Conservation (phyloP, 2,329 filamentous ascomycete genomes). For the Alternaria hordeiaustralica region DNA sequence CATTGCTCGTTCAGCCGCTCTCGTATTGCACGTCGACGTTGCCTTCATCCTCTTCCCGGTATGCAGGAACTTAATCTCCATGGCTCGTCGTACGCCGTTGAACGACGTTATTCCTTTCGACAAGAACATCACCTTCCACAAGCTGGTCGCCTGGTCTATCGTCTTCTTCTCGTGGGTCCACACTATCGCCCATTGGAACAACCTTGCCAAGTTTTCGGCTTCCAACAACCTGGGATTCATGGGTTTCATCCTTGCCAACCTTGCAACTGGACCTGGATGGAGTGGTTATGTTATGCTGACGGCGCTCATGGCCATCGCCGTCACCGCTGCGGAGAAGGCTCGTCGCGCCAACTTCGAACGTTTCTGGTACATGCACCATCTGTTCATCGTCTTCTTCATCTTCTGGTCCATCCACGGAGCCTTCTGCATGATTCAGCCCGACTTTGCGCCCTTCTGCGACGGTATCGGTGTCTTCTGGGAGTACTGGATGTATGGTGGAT, state of each 20-base stretch:
- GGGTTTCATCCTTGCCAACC: slow-evolving; percentile 78
- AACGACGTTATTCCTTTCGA: slow-evolving; percentile 89
- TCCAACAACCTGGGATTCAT: slow-evolving; percentile 79
- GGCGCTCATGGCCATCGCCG: slow-evolving; percentile 77
- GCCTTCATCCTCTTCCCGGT: slow-evolving; percentile 81
- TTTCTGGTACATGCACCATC: slow-evolving; percentile 90
- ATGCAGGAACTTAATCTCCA: slow-evolving; percentile 82
- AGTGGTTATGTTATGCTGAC: slow-evolving; percentile 85
- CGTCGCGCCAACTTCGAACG: slow-evolving; percentile 83
- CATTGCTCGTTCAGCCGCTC: slow-evolving; percentile 75
- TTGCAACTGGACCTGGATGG: slow-evolving; percentile 82
- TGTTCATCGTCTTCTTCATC: slow-evolving; percentile 87
- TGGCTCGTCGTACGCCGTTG: slow-evolving; percentile 78
- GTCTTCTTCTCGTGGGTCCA: slow-evolving; percentile 89
- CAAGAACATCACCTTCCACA: slow-evolving; percentile 90
- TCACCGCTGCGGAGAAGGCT: slow-evolving; percentile 78
- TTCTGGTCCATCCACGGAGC: slow-evolving; percentile 91
- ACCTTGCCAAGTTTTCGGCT: slow-evolving; percentile 77
- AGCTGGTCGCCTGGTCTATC: slow-evolving; percentile 83
- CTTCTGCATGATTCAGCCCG: slow-evolving; percentile 89
- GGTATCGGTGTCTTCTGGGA: slow-evolving; percentile 85
- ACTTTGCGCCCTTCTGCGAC: slow-evolving; percentile 78
- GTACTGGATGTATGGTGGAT: slow-evolving; percentile 86
- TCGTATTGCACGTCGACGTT: slow-evolving; percentile 82
- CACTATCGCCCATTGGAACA: slow-evolving; percentile 86